Conservation (phyloP, 208 protist genomes). For the Trypanosoma cruzi region DNA sequence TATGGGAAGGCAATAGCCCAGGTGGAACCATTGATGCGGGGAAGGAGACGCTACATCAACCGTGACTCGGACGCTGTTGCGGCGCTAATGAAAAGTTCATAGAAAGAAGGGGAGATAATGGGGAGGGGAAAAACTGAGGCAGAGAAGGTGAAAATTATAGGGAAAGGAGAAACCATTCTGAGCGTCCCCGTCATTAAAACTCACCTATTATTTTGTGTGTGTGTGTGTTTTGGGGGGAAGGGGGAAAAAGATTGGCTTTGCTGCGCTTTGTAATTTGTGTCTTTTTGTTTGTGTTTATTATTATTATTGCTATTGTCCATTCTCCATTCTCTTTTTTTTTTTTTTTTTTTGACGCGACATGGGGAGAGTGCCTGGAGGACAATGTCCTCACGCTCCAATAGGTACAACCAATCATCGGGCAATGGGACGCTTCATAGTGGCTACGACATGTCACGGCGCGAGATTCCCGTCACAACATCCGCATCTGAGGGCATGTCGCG, state of each 20-base stretch:
- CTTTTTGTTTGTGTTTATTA: background rate
- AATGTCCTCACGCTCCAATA: constrained; percentile 48
- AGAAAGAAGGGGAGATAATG: constrained; percentile 9
- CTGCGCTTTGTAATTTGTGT: no score
- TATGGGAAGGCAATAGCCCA: constrained; percentile 31
- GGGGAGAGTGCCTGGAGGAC: background rate
- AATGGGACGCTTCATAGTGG: background rate
- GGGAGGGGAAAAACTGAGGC: background rate
- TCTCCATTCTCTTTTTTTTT: background rate
- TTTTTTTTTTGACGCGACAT: background rate
- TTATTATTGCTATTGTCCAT: constrained; percentile 5
- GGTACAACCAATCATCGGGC: constrained; percentile 7
- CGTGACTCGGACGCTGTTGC: constrained; percentile 25
- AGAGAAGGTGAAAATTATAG: background rate
- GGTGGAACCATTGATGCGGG: constrained; percentile 10
- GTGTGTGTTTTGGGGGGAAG: background rate
- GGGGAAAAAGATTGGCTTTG: background rate
- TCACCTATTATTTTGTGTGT: background rate
- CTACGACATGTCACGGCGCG: background rate
- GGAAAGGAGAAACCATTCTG: background rate
- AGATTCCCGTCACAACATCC: constrained; percentile 43
- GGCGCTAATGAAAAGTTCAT: constrained; percentile 23
- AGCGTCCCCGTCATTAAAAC: no score
- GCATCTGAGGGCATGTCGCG: constrained; percentile 23
- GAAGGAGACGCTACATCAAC: constrained; percentile 28